Percentiles rank a stretch among this genome's conserved stretches.
Evolutionary conservation across 305 asterid genomes (phyloP).

Genomic region (Caryopteris hybrid): DNA sequence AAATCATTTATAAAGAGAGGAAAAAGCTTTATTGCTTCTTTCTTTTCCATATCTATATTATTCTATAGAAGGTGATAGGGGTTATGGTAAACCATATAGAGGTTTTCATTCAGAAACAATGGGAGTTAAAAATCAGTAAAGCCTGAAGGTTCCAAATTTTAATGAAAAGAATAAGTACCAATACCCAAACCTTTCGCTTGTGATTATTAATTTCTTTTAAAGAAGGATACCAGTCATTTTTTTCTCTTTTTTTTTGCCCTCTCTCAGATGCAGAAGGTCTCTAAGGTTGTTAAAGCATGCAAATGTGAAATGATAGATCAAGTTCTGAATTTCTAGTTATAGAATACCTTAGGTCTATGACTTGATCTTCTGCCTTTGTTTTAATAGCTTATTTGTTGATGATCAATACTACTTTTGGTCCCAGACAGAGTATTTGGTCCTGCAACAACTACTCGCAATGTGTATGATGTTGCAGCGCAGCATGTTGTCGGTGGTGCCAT

Average conservation of each 20-base stretch:
- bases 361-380: conserved; percentile 6
- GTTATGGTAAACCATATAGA: background rate
- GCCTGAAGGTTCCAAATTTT: background rate
- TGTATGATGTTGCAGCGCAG: conserved; percentile 92
- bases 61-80: background rate
- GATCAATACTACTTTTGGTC: conserved; percentile 12
- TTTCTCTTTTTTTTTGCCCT: background rate
- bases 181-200: background rate
- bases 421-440: conserved; percentile 98
- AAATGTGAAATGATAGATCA: background rate
- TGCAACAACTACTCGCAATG: conserved; percentile 94
- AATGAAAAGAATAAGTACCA: background rate
- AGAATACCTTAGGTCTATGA: background rate
- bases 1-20: background rate
- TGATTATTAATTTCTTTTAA: background rate
- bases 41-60: background rate
- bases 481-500: conserved; percentile 86
- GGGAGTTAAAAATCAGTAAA: background rate
- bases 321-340: background rate
- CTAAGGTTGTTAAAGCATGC: conserved; percentile 6
- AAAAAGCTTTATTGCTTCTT: background rate
- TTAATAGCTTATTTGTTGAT: conserved; percentile 1
- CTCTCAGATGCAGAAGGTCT: background rate
- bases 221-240: background rate
- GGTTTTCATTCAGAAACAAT: background rate